Evolutionary conservation across 2,329 filamentous ascomycete genomes (phyloP).

Genomic region (Aspergillus oerlinghausenensis): DNA sequence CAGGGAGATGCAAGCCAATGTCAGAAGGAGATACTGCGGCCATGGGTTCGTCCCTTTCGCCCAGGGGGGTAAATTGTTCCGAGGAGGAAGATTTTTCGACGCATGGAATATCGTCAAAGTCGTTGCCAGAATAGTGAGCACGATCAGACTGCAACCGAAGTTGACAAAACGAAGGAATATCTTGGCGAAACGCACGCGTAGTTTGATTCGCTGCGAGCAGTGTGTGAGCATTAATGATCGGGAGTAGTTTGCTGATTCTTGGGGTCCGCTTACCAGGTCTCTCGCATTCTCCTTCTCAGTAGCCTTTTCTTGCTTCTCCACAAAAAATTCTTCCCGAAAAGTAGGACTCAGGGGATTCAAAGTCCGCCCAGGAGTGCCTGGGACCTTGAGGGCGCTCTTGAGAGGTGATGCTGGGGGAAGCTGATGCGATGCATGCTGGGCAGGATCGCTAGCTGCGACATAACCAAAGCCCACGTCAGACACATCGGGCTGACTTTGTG

Average conservation of each 20-base stretch:
- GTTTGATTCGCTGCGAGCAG: conserved; percentile 74
- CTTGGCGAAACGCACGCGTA: conserved; percentile 86
- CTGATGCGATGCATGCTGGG: conserved; percentile 47
- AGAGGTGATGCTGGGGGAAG: conserved; percentile 72
- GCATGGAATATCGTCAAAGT: conserved; percentile 90
- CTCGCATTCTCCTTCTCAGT: conserved; percentile 84
- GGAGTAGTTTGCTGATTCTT: background rate
- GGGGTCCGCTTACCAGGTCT: conserved; percentile 66
- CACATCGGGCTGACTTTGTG: conserved; percentile 52
- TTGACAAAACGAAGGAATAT: conserved; percentile 91
- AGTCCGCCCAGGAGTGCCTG: conserved; percentile 71
- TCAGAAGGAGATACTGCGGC: conserved; percentile 82
- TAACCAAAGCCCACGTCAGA: conserved; percentile 92
- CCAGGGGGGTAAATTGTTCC: conserved; percentile 84
- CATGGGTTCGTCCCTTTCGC: conserved; percentile 72
- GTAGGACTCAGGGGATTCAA: conserved; percentile 86
- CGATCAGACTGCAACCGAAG: conserved; percentile 94
- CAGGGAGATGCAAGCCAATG: conserved; percentile 75
- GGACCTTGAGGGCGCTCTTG: conserved; percentile 85
- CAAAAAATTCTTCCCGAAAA: conserved; percentile 77
- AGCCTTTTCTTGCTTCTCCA: conserved; percentile 76
- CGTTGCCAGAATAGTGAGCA: conserved; percentile 83
- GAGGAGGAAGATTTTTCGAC: conserved; percentile 66
- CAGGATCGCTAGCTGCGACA: conserved; percentile 57
- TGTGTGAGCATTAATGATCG: conserved; percentile 35